These are phyloP conservation scores for Pseudogymnoascus sp. DNA, from an alignment of 2,329 filamentous ascomycete species.

Conservation along the genomic window DNA sequence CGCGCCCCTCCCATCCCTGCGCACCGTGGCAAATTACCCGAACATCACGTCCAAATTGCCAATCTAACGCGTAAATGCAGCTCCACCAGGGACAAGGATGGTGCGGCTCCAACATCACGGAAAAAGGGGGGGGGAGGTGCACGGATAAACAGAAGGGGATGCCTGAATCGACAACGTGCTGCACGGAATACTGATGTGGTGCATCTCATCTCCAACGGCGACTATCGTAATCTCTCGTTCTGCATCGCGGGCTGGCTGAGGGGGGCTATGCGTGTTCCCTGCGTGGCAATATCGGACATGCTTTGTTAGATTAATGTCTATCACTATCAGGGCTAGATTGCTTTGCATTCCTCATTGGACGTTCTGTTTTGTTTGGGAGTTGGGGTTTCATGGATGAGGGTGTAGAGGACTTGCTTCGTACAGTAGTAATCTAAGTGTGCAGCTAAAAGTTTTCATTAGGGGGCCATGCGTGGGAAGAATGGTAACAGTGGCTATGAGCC, in stretches of 20 bases:
- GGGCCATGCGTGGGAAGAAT: background rate
- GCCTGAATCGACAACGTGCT: background rate
- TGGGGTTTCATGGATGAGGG: background rate
- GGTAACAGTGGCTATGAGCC: background rate
- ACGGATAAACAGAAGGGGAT: background rate
- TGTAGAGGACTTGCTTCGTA: too few species aligned
- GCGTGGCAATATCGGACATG: background rate
- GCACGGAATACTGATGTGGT: background rate
- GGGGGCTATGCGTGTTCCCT: background rate
- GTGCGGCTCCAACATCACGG: background rate
- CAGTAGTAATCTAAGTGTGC: background rate
- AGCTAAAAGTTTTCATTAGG: background rate
- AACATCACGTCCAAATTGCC: background rate
- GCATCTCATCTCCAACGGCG: background rate
- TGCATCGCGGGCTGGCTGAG: background rate
- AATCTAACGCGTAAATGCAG: background rate
- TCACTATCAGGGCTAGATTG: background rate
- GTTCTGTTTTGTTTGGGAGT: background rate
- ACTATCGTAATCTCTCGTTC: background rate
- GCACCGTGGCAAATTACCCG: background rate
- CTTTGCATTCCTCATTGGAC: background rate
- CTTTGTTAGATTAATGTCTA: background rate
- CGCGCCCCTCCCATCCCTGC: background rate
- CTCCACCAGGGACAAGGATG: background rate
- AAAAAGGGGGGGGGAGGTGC: background rate